phyloP scores from a whole-genome alignment of 1,284 basidiomycete species.

The Cystobasidium slooffiae region DNA sequence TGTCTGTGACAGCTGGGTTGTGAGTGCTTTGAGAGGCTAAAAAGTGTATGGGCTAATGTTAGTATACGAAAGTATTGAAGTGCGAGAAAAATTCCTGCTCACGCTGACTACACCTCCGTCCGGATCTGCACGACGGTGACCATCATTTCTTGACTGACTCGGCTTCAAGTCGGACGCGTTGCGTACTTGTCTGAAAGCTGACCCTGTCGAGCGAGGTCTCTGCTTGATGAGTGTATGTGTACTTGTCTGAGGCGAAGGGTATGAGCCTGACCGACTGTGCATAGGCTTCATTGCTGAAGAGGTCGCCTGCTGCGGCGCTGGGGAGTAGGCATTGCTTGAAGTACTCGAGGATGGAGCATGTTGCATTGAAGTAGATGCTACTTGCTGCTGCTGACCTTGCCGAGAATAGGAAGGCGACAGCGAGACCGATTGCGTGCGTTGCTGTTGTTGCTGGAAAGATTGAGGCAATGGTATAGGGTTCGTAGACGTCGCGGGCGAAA shows the following conservation, averaged over 20 bases:
- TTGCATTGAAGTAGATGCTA: constrained; percentile 4
- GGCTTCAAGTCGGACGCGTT: constrained; percentile 11
- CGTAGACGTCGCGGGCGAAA: constrained; percentile 1
- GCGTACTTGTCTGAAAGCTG: constrained; percentile 32
- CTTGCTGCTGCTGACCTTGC: constrained; percentile 10
- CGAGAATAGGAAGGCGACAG: constrained; percentile 22
- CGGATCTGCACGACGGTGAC: constrained; percentile 36
- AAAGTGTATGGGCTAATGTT: constrained; percentile 39
- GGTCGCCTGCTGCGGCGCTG: constrained; percentile 3
- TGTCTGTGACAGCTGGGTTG: constrained; percentile 81
- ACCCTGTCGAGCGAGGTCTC: constrained; percentile 25
- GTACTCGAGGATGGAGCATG: not conserved
- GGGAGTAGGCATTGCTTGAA: constrained; percentile 13
- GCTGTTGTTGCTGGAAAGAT: constrained; percentile 12
- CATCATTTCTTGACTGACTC: not conserved
- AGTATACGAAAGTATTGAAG: constrained; percentile 1
- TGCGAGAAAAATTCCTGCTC: constrained; percentile 1
- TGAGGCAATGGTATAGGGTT: not conserved
- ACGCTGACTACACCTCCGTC: constrained; percentile 41
- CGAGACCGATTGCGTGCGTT: constrained; percentile 19
- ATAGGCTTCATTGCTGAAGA: not conserved
- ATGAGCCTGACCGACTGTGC: constrained; percentile 6
- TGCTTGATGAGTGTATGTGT: not conserved
- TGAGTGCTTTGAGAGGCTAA: constrained; percentile 84
- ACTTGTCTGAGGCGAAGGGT: constrained; percentile 2